Base-by-base conservation (phyloP, 106 monocot species). In the Chionographis japonica region DNA sequence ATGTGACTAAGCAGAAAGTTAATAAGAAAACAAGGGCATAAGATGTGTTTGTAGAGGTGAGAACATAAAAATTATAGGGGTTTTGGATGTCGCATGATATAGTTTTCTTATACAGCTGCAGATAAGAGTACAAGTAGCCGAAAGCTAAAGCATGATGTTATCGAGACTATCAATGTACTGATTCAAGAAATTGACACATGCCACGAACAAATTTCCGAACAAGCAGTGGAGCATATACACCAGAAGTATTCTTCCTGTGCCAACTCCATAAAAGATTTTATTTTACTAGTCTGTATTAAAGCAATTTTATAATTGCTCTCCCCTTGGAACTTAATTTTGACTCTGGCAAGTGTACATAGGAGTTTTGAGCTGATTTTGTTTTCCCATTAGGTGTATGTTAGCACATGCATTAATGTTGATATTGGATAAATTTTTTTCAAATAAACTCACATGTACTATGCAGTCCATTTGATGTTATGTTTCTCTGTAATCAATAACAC, bases 221-320 rank as follows among this genome's bases (percentile, higher is more conserved):
- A 92, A 79, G 92, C 97, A 40, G 89, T 97, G 67, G 97, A 92
- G 76, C 97, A 85, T 60, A 97, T 97, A 77, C 97, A 97, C 65
- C 97, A 97, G 70, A 97, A 97, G 97, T 89, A 97, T 38, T 73
- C 52, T 72, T 52, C 42, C 12, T 76, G 36, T 55, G 17, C 35
- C 10, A 57, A 14, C 36, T 19, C 17, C 10, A 8, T 10, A 18
- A 46, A 2, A 8, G 9, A 3, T 20, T 49, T 16, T 64, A 5
- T 17, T 43, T 64, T 43, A 46, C 18, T 64, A 40, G 64, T 18
- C 19, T 14, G 46, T 7, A 8, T 40, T 19, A 15, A 61, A 61
- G 13, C 60, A 61, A 46, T 6, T 46, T 46, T 10, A 46, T 46
- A 46, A 46, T 10, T 46, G 0, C 46, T 46, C 9, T 46, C 46